Evolutionary conservation across 2,329 filamentous ascomycete species (phyloP).

Genomic region (Nigrospora oryzae): DNA sequence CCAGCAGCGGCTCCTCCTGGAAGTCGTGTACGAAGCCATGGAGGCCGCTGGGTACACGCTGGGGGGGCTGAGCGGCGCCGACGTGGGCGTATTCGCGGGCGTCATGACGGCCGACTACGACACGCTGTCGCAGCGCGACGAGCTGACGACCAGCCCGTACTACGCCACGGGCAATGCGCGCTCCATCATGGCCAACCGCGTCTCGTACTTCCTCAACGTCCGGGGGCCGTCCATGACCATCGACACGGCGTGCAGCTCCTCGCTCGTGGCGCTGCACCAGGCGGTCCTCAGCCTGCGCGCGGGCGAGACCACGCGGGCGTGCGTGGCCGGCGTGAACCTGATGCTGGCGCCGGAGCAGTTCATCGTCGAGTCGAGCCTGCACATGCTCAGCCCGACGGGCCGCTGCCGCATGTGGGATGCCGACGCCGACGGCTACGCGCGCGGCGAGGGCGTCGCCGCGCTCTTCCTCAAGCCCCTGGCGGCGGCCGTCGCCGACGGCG

Average conservation of each 20-base stretch:
- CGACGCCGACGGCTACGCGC: slow-evolving; percentile 44
- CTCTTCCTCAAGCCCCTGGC: slow-evolving; percentile 42
- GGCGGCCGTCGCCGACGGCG: slow-evolving; percentile 40
- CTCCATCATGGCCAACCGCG: slow-evolving; percentile 26
- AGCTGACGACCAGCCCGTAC: slow-evolving; percentile 16
- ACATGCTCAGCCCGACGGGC: slow-evolving; percentile 35
- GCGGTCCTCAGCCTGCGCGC: slow-evolving; percentile 30
- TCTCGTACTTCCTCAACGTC: slow-evolving; percentile 31
- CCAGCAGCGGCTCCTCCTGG: slow-evolving; percentile 21
- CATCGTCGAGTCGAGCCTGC: slow-evolving; percentile 30
- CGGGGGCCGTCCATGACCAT: slow-evolving; percentile 28
- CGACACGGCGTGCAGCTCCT: slow-evolving; percentile 31
- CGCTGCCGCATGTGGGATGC: slow-evolving; percentile 40
- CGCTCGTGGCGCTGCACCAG: slow-evolving; percentile 26
- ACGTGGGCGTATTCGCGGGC: slow-evolving; percentile 21
- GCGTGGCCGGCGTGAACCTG: slow-evolving; percentile 33
- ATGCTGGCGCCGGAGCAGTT: slow-evolving; percentile 34
- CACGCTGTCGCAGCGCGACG: slow-evolving; percentile 17
- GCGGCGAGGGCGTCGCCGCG: slow-evolving; percentile 46
- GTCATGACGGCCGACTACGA: slow-evolving; percentile 24
- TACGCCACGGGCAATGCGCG: slow-evolving; percentile 24
- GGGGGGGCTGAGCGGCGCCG: slow-evolving; percentile 13
- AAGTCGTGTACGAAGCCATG: slow-evolving; percentile 26
- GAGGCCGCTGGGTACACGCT: slow-evolving; percentile 21
- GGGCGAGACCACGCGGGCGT: slow-evolving; percentile 29